Base-by-base conservation (phyloP, 345 rosid genomes). In the Cardamine occulta region DNA sequence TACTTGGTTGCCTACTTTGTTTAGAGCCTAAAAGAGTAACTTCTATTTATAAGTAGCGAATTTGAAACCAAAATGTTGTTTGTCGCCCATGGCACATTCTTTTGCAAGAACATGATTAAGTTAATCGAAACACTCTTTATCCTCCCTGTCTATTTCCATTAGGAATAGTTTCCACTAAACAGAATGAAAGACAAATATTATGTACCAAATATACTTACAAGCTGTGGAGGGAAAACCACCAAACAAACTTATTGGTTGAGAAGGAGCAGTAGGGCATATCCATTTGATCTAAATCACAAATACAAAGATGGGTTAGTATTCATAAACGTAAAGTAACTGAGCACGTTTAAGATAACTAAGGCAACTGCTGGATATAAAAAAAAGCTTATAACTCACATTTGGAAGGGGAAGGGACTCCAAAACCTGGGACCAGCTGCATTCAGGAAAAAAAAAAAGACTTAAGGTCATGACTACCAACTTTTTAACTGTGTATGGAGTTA, bases 191-290 rank as follows among this genome's bases (percentile, higher is more conserved):
- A 18, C 2, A 0, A 54, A 48, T 37, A 23, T 18, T 45, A 51
- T 67, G 62, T 23, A 31, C 61, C 72, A 82, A 26, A 66, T 55
- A 52, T 56, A 76, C 98, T 85, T 83, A 92, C 99, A 95, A 72
- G 99, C 97, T 68, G 97, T 92, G 68, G 98, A 88, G 58, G 98
- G 99, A 72, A 92, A 92, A 79, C 99, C 99, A 75, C 97, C 97
- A 83, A 95, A 95, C 69, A 92, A 56, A 65, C 85, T 83, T 80
- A 95, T 76, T 8, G 97, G 99, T 70, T 62, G 96, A 79, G 94
- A 87, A 68, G 99, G 98, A 75, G 99, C 93, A 79, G 99, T 95
- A 10, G 99, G 99, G 83, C 99, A 95, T 75, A 95, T 90, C 99
- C 99, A 92, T 82, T 95, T 95, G 74, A 95, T 92, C 98, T 95